phyloP scores from a whole-genome alignment of 2,329 filamentous ascomycete species.

The Ascomycota sp. region DNA sequence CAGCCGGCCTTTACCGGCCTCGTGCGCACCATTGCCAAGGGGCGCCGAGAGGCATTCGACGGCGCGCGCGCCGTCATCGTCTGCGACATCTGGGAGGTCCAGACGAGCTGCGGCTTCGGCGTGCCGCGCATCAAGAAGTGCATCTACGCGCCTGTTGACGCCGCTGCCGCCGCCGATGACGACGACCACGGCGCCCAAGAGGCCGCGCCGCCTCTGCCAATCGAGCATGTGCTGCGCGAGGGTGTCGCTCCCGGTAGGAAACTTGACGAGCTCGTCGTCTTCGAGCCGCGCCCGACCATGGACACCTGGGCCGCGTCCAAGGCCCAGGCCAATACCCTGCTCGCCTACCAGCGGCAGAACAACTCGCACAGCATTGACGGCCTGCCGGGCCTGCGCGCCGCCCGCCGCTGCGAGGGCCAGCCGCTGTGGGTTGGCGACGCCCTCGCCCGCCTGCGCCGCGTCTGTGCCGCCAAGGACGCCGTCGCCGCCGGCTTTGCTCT shows the following conservation, averaged over 20 bases:
- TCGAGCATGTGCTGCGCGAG: constrained; percentile 8
- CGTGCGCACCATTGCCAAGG: constrained; percentile 20
- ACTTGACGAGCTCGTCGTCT: constrained; percentile 17
- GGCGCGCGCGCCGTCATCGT: constrained; percentile 37
- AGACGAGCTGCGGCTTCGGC: constrained; percentile 44
- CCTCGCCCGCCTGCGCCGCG: constrained; percentile 7
- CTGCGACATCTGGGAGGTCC: constrained; percentile 39
- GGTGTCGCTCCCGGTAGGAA: constrained; percentile 5
- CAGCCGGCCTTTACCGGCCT: constrained; percentile 23
- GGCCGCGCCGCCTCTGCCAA: too few species aligned
- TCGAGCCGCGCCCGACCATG: constrained; percentile 32
- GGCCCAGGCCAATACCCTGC: constrained; percentile 23
- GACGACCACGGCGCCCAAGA: neutral
- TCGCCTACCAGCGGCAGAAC: constrained; percentile 31
- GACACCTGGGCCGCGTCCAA: constrained; percentile 26
- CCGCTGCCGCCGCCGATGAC: neutral
- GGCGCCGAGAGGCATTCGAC: constrained; percentile 15
- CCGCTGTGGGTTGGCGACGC: constrained; percentile 20
- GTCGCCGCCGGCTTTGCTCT: constrained; percentile 12
- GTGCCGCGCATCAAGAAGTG: constrained; percentile 29
- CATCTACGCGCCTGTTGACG: constrained; percentile 11
- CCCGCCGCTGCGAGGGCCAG: constrained; percentile 26
- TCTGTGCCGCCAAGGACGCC: constrained; percentile 11
- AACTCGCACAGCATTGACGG: constrained; percentile 36
- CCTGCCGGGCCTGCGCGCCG: constrained; percentile 30